These are phyloP conservation scores for Leptomonas pyrrhocoris DNA, from an alignment of 208 protist species.

Conservation along the genomic window DNA sequence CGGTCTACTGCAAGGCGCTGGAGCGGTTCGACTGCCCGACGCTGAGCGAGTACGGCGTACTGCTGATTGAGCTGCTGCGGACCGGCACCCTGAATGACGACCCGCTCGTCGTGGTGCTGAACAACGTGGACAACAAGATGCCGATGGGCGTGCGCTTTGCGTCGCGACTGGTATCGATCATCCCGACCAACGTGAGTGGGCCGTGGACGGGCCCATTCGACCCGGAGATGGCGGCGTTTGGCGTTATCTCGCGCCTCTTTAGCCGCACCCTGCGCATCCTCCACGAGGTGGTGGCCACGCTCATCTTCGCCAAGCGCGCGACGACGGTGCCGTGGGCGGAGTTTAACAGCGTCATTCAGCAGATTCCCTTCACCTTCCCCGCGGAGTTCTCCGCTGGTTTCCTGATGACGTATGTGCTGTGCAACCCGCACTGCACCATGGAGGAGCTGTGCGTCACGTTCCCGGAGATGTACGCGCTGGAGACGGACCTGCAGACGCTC, in stretches of 20 bases:
- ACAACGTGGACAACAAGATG: constrained; percentile 17
- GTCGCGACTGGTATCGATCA: constrained; percentile 81
- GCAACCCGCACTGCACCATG: constrained; percentile 63
- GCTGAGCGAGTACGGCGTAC: constrained; percentile 81
- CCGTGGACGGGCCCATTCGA: constrained; percentile 84
- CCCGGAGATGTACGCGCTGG: constrained; percentile 55
- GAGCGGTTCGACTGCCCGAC: constrained; percentile 63
- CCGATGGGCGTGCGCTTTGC: constrained; percentile 61
- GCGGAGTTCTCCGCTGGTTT: constrained; percentile 81
- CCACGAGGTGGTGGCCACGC: constrained; percentile 62
- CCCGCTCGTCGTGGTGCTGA: constrained; percentile 48
- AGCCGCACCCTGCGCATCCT: constrained; percentile 72
- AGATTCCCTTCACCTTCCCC: constrained; percentile 71
- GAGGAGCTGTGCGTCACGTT: constrained; percentile 55
- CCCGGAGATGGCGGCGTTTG: constrained; percentile 84
- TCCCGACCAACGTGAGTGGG: constrained; percentile 67
- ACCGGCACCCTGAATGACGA: constrained; percentile 60
- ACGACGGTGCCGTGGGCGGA: constrained; percentile 60
- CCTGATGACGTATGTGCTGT: constrained; percentile 77
- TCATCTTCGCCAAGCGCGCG: constrained; percentile 55
- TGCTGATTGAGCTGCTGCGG: constrained; percentile 87
- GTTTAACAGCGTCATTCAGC: constrained; percentile 52
- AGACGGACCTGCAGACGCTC: constrained; percentile 68
- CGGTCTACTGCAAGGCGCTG: constrained; percentile 67
- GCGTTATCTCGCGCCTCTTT: constrained; percentile 69